Evolutionary conservation across 1,139 yeast species (phyloP).

Genomic region (Hanseniaspora uvarum): DNA sequence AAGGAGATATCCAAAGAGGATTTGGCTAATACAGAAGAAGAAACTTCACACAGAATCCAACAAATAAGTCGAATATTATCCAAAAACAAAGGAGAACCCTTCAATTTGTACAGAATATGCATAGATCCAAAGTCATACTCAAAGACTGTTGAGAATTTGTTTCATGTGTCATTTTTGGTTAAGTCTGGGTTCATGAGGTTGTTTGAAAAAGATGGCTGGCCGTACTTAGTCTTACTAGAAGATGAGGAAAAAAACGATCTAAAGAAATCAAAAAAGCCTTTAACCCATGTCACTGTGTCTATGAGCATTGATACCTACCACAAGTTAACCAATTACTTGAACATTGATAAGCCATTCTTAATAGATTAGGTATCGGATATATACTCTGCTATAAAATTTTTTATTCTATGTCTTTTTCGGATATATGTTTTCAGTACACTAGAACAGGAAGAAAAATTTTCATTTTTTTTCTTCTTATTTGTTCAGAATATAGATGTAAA

Average conservation of each 20-base stretch:
- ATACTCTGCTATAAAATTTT: background rate
- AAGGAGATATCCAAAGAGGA: slow-evolving; percentile 44
- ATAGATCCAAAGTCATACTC: slow-evolving; percentile 68
- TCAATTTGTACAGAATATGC: slow-evolving; percentile 56
- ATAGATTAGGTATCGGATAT: background rate
- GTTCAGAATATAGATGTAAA: too few relatives aligned
- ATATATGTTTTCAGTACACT: too few relatives aligned
- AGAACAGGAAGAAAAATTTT: background rate
- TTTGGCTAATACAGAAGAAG: slow-evolving; percentile 37
- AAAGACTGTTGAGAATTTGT: slow-evolving; percentile 73
- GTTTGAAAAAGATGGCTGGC: slow-evolving; percentile 44
- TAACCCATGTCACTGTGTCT: slow-evolving; percentile 60
- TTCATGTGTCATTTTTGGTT: slow-evolving; percentile 68
- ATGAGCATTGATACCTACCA: slow-evolving; percentile 60
- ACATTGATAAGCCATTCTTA: slow-evolving; percentile 44
- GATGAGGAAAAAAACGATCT: slow-evolving; percentile 27
- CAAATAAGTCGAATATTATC: slow-evolving; percentile 37
- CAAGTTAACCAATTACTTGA: slow-evolving; percentile 39
- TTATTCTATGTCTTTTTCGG: background rate
- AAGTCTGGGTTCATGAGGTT: slow-evolving; percentile 58
- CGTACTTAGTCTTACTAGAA: slow-evolving; percentile 31
- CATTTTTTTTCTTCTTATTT: too few relatives aligned
- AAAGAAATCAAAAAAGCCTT: slow-evolving; percentile 28
- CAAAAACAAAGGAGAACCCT: slow-evolving; percentile 33
- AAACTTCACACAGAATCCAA: slow-evolving; percentile 53